Evolutionary conservation across 2,329 filamentous ascomycete genomes (phyloP).

Genomic region (Aspergillus sp.): DNA sequence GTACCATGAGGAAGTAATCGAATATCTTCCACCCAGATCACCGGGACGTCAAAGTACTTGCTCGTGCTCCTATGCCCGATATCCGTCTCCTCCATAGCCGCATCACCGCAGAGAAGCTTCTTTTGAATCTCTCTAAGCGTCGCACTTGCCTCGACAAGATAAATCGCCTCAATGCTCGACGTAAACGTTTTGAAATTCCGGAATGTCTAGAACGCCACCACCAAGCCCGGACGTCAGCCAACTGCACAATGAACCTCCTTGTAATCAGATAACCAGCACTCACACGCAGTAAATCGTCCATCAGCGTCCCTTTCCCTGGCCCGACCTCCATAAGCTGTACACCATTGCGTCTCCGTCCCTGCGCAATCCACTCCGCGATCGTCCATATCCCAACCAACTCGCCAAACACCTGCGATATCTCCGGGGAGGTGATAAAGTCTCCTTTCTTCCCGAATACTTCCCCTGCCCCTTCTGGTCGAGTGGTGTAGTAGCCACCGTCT

Average conservation of each 20-base stretch:
- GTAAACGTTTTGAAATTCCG: constrained; percentile 72
- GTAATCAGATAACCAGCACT: constrained; percentile 22
- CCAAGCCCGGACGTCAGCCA: constrained; percentile 3
- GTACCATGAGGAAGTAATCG: constrained; percentile 66
- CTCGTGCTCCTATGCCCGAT: constrained; percentile 65
- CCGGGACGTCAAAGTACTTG: constrained; percentile 65
- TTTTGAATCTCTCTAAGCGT: constrained; percentile 71
- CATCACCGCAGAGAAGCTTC: constrained; percentile 66
- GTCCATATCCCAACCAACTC: constrained; percentile 93
- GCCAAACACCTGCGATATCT: constrained; percentile 95
- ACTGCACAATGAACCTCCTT: not conserved
- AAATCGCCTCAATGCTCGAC: constrained; percentile 72
- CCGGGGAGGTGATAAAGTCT: constrained; percentile 93
- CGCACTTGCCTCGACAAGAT: constrained; percentile 88
- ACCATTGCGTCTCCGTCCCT: constrained; percentile 63
- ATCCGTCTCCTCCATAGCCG: constrained; percentile 61
- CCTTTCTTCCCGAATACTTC: constrained; percentile 91
- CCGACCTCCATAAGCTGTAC: constrained; percentile 91
- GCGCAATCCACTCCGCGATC: constrained; percentile 91
- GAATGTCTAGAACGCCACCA: constrained; percentile 54
- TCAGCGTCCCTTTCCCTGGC: constrained; percentile 86
- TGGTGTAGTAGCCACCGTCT: constrained; percentile 87
- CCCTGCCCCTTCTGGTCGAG: constrained; percentile 55
- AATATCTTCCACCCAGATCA: constrained; percentile 86
- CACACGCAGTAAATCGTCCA: constrained; percentile 91